These are phyloP conservation scores for Glycine soja DNA, from an alignment of 306 rosid species.

Conservation along the genomic window DNA sequence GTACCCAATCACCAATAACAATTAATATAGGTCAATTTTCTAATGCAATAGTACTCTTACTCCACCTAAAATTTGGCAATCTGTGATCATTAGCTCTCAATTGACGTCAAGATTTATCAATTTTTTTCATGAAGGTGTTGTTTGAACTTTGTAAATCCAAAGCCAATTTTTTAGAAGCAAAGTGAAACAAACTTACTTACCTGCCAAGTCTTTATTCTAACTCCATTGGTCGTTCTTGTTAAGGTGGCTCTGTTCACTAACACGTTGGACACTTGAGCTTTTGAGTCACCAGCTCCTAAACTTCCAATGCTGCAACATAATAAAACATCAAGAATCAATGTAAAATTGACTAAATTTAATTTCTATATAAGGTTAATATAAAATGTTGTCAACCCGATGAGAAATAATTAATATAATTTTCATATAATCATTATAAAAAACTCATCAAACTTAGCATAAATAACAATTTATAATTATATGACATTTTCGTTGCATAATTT, in stretches of 20 bases:
- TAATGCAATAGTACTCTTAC: neutral
- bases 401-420: too few relatives aligned
- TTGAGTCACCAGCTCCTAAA: conserved; percentile 68
- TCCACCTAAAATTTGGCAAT: conserved; percentile 35
- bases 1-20: neutral
- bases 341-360: too few relatives aligned
- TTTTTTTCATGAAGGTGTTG: neutral
- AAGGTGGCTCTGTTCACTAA: conserved; percentile 60
- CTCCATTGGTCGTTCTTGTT: conserved; percentile 79
- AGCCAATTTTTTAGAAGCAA: conserved; percentile 3
- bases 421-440: too few relatives aligned
- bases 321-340: too few relatives aligned
- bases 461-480: too few relatives aligned
- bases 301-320: conserved; percentile 77
- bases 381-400: too few relatives aligned
- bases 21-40: conserved; percentile 28
- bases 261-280: conserved; percentile 74
- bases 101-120: neutral
- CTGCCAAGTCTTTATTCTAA: conserved; percentile 96
- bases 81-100: neutral
- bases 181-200: conserved; percentile 39
- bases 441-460: too few relatives aligned
- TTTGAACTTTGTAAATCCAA: neutral
- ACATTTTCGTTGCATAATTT: too few relatives aligned
- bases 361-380: too few relatives aligned